Percentiles rank a stretch among this genome's conserved stretches.
These are phyloP conservation scores for Saccharomycopsis sp. DNA, from an alignment of 805 yeast species.

Conservation along the genomic window DNA sequence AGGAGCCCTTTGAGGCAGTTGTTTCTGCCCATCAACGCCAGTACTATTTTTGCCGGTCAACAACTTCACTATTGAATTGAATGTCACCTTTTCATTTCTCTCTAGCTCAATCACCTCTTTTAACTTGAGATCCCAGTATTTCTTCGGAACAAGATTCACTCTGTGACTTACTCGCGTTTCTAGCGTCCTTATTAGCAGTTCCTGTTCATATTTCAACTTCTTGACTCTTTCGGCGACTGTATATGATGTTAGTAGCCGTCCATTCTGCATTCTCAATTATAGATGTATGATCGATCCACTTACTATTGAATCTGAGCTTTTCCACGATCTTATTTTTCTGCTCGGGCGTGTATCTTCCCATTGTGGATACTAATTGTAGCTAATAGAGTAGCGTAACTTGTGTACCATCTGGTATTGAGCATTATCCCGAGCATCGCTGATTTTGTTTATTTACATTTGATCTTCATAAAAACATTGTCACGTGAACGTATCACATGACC, in stretches of 20 bases:
- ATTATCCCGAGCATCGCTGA: too few species aligned
- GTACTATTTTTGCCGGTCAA: background rate
- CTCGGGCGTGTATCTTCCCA: conserved; percentile 14
- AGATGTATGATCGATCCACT: background rate
- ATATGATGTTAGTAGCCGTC: background rate
- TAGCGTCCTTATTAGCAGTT: conserved; percentile 7
- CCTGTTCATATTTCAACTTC: conserved; percentile 15
- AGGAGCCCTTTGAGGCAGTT: background rate
- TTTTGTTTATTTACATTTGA: background rate
- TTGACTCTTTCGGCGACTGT: conserved; percentile 15
- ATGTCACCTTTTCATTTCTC: conserved; percentile 15
- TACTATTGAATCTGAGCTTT: conserved; percentile 14
- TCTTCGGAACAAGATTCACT: conserved; percentile 19
- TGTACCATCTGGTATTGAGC: too few species aligned
- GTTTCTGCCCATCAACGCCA: background rate
- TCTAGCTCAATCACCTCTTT: conserved; percentile 17
- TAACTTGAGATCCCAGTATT: conserved; percentile 17
- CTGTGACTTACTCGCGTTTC: conserved; percentile 10
- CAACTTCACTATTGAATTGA: conserved; percentile 5
- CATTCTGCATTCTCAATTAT: background rate
- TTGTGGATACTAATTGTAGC: background rate
- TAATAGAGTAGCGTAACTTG: background rate
- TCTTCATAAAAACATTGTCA: too few species aligned
- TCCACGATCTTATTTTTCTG: conserved; percentile 16
- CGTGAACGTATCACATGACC: background rate